These are phyloP conservation scores for Chamaenerion angustifolium DNA, from an alignment of 345 rosid genomes.

Conservation along the genomic window DNA sequence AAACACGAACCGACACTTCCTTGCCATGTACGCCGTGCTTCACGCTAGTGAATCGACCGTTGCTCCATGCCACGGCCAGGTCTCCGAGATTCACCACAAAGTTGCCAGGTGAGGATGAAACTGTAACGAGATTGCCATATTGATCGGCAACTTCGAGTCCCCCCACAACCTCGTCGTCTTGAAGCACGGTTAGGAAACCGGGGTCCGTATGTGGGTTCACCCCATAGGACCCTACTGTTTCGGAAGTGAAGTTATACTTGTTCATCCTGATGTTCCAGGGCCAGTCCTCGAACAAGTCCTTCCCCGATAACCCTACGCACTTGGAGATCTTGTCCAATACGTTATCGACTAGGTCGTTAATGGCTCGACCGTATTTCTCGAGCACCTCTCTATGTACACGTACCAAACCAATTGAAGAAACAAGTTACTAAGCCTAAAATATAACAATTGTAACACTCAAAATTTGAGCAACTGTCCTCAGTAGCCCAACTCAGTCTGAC, in stretches of 20 bases:
- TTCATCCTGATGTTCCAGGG: slow-evolving; percentile 72
- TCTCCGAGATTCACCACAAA: slow-evolving; percentile 70
- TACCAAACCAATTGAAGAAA: neutral
- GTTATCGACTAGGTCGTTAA: neutral
- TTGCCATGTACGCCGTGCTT: slow-evolving; percentile 64
- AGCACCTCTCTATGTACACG: neutral
- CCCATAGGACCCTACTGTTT: slow-evolving; percentile 46
- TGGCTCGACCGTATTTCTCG: neutral
- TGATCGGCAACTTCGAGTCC: slow-evolving; percentile 58
- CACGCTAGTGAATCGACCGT: slow-evolving; percentile 47
- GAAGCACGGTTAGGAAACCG: slow-evolving; percentile 56
- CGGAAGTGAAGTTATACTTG: slow-evolving; percentile 54
- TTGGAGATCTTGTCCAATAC: neutral
- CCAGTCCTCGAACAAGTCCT: slow-evolving; percentile 29
- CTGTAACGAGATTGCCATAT: slow-evolving; percentile 24
- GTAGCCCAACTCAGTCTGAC: too few relatives aligned
- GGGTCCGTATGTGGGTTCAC: slow-evolving; percentile 69
- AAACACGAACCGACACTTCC: slow-evolving; percentile 32
- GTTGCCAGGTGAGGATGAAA: slow-evolving; percentile 43
- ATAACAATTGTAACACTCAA: too few relatives aligned
- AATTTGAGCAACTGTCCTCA: too few relatives aligned
- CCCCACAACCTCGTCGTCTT: slow-evolving; percentile 59
- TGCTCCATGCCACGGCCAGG: slow-evolving; percentile 53
- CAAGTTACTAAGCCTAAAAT: neutral
- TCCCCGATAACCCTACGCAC: neutral